Evolutionary conservation across 768 basidiomycete genomes (phyloP), one percentile per base, ranked within the genome.

Genomic region (Rhizopogon rudus): DNA sequence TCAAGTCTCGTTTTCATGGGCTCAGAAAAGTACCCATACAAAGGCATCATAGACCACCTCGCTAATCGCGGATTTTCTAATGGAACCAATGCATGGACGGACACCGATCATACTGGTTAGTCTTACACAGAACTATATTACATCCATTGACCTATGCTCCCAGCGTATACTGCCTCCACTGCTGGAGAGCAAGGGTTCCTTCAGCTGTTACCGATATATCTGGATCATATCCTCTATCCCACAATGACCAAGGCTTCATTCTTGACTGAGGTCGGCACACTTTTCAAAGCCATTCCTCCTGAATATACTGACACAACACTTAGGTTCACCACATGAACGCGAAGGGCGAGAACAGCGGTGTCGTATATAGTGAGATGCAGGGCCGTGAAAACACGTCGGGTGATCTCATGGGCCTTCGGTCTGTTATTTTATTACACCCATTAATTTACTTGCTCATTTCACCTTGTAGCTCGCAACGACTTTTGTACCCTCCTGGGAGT

Each of bases 301-400:
- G 5, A 12, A 20, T 40, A 49, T 45, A 39, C 45, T 58, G 22
- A 54, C 43, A 40, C 22, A 63, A 42, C 37, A n/a, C 41, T 9
- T 60, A 91, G 89, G 87, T 99, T n/a, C 92, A 98, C 69, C 93
- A 98, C 70, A 84, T 98, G 60, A 90, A 98, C 68, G 81, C 81
- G 2, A 84, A 91, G 65, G 96, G 93, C 7, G 83, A 95, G 62
- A 84, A 98, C 65, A 89, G 91, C 14, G 97, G 97, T 39, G 97
- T 99, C 1, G 96, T 98, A 9, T 98, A 97, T 70, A 90, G 88
- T 65, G 91, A 94, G 73, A 97, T 97, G 94, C 92, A 95, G 73
- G 94, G 93, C 1, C 81, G 96, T 45, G 88, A 98, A 74, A 98
- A 98, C 65, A 93, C 91, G 0, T 83, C 91, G 2, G 85, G 83